Evolutionary conservation across 495 filamentous ascomycete species (phyloP).

Genomic region (Xeromyces bisporus): DNA sequence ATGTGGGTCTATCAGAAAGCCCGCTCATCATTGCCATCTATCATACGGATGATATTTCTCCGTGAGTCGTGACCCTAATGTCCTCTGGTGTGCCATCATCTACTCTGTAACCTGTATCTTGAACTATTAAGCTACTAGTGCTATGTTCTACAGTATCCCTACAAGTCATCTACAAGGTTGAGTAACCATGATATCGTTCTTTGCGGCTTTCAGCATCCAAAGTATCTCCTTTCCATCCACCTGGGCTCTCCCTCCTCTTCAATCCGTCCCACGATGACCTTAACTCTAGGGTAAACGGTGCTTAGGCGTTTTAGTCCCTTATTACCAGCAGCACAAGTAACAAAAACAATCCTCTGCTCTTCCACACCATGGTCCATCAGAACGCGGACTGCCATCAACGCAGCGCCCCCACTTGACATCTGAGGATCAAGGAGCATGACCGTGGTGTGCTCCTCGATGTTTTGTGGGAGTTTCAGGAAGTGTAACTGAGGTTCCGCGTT

Average conservation of each 20-base stretch:
- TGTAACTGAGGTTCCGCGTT: constrained; percentile 87
- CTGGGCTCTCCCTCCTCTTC: constrained; percentile 57
- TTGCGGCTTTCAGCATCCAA: constrained; percentile 59
- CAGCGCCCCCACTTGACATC: constrained; percentile 84
- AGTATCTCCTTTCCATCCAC: constrained; percentile 72
- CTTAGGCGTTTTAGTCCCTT: constrained; percentile 65
- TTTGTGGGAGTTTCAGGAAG: constrained; percentile 56
- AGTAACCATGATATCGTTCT: too few relatives aligned
- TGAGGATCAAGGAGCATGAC: constrained; percentile 84
- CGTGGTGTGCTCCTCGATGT: constrained; percentile 52
- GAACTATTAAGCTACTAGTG: too few relatives aligned
- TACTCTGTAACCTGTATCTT: too few relatives aligned
- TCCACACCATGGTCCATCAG: constrained; percentile 86
- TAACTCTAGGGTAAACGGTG: constrained; percentile 71
- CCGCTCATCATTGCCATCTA: too few relatives aligned
- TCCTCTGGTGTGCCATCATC: too few relatives aligned
- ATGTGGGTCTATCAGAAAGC: too few relatives aligned
- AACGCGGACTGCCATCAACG: constrained; percentile 90
- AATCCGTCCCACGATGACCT: constrained; percentile 66
- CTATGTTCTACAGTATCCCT: too few relatives aligned
- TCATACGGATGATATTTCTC: too few relatives aligned
- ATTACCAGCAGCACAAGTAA: constrained; percentile 70
- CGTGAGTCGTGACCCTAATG: too few relatives aligned
- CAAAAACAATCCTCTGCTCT: constrained; percentile 71
- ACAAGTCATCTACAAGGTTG: too few relatives aligned